These are phyloP conservation scores for Ramularia endophylla DNA, from an alignment of 2,329 filamentous ascomycete genomes.

Conservation along the genomic window DNA sequence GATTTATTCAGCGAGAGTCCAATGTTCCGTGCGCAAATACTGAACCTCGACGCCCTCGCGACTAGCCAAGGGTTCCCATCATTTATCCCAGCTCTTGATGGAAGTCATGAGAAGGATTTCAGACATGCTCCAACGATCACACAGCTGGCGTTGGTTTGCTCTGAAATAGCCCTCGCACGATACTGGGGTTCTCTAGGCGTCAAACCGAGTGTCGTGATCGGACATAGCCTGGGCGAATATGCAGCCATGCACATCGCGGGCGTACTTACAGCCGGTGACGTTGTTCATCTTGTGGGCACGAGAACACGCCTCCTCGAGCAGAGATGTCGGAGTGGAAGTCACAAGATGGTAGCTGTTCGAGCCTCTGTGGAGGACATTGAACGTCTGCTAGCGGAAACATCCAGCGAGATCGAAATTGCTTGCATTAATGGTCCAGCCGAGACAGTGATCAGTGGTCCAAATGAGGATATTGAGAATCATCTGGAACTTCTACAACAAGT, in stretches of 20 bases:
- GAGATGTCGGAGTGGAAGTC: conserved; percentile 19
- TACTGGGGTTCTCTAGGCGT: conserved; percentile 26
- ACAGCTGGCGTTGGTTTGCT: conserved; percentile 37
- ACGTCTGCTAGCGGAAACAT: too few species aligned
- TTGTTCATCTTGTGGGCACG: conserved; percentile 35
- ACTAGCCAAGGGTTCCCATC: conserved; percentile 28
- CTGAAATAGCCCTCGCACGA: conserved; percentile 37
- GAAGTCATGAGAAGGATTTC: conserved; percentile 6
- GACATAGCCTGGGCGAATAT: conserved; percentile 36
- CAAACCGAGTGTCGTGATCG: conserved; percentile 23
- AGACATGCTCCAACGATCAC: conserved; percentile 17
- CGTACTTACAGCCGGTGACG: conserved; percentile 25
- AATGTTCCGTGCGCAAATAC: conserved; percentile 30
- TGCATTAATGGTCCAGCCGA: conserved; percentile 25
- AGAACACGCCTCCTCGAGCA: conserved; percentile 26
- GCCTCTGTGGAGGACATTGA: conserved; percentile 8
- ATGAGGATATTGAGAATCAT: conserved; percentile 12
- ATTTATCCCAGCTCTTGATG: conserved; percentile 24
- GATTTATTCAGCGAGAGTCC: conserved; percentile 28
- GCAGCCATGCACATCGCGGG: conserved; percentile 33
- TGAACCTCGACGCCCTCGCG: conserved; percentile 26
- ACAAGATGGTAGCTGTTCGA: conserved; percentile 25
- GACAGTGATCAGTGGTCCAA: conserved; percentile 21
- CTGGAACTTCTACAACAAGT: too few species aligned
- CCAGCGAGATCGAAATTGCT: too few species aligned